These are phyloP conservation scores for Orbilia oligospora DNA, from an alignment of 2,329 filamentous ascomycete species.

Conservation along the genomic window DNA sequence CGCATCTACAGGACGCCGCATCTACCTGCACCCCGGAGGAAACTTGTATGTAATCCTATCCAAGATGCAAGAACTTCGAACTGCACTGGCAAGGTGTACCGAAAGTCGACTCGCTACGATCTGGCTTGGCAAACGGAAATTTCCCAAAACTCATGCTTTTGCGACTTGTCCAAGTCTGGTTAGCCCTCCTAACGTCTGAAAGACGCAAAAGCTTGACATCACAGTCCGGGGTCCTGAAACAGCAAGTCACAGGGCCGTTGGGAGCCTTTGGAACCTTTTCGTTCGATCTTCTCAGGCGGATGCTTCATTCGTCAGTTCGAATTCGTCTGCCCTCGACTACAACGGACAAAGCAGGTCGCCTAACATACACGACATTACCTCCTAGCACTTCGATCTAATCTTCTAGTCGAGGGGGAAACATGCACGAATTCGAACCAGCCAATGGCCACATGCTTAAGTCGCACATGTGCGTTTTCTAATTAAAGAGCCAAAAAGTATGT, in stretches of 20 bases:
- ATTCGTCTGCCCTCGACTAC: slow-evolving; percentile 20
- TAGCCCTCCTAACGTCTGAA: slow-evolving; percentile 26
- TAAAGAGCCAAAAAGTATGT: slow-evolving; percentile 39
- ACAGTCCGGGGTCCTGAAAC: slow-evolving; percentile 40
- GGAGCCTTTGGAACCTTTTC: slow-evolving; percentile 1
- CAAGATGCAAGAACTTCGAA: background rate
- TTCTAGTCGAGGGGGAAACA: background rate
- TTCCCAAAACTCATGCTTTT: slow-evolving; percentile 10
- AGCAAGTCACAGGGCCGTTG: slow-evolving; percentile 37
- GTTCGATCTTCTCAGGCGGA: slow-evolving; percentile 12
- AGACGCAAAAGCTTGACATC: slow-evolving; percentile 36
- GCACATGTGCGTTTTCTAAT: slow-evolving; percentile 47
- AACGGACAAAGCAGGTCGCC: slow-evolving; percentile 50
- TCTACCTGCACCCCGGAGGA: slow-evolving; percentile 38
- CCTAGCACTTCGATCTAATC: slow-evolving; percentile 35
- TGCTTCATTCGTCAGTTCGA: slow-evolving; percentile 37
- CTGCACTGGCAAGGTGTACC: slow-evolving; percentile 34
- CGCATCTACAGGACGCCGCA: slow-evolving; percentile 37
- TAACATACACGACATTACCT: slow-evolving; percentile 20
- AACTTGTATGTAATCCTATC: background rate
- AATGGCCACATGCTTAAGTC: slow-evolving; percentile 33
- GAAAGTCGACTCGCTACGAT: slow-evolving; percentile 17
- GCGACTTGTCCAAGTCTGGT: slow-evolving; percentile 23
- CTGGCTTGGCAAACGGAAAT: slow-evolving; percentile 14
- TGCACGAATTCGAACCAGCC: slow-evolving; percentile 30